These are phyloP conservation scores for Sanghuangporus weigelae DNA, from an alignment of 1,284 basidiomycete species.

Conservation along the genomic window DNA sequence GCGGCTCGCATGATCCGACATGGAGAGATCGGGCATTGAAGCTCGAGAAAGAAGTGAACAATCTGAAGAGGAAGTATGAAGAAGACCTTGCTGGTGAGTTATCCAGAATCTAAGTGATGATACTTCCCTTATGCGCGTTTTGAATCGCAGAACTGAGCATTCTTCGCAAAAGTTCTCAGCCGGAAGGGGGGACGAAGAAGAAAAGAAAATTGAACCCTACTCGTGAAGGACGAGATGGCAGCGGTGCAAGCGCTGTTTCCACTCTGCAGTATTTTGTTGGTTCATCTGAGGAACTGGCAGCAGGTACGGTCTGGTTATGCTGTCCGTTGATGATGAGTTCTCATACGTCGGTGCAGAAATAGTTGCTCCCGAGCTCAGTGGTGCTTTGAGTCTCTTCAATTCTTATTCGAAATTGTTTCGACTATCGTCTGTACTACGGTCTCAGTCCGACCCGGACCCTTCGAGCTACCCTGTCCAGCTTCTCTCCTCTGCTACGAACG, in stretches of 20 bases:
- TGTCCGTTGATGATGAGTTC: neutral
- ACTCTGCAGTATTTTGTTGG: neutral
- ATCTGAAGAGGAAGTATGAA: constrained; percentile 12
- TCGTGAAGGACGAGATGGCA: neutral
- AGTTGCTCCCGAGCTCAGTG: neutral
- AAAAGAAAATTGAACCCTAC: constrained; percentile 3
- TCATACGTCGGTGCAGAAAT: neutral
- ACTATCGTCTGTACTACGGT: neutral
- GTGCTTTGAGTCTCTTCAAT: constrained; percentile 1
- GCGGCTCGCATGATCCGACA: neutral
- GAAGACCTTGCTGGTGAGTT: constrained; percentile 6
- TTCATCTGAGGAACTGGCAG: neutral
- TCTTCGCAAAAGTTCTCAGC: neutral
- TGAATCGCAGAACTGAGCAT: neutral
- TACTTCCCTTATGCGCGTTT: neutral
- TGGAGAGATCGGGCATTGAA: constrained; percentile 13
- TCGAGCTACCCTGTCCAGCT: neutral
- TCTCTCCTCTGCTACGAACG: neutral
- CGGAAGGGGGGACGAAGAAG: neutral
- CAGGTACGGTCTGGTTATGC: neutral
- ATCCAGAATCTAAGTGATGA: neutral
- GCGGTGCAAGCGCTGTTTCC: neutral
- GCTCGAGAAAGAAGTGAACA: constrained; percentile 10
- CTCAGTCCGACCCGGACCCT: neutral
- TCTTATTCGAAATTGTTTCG: constrained; percentile 5